Conservation (phyloP, 345 rosid genomes). For the Eucalyptus lansdowneana region DNA sequence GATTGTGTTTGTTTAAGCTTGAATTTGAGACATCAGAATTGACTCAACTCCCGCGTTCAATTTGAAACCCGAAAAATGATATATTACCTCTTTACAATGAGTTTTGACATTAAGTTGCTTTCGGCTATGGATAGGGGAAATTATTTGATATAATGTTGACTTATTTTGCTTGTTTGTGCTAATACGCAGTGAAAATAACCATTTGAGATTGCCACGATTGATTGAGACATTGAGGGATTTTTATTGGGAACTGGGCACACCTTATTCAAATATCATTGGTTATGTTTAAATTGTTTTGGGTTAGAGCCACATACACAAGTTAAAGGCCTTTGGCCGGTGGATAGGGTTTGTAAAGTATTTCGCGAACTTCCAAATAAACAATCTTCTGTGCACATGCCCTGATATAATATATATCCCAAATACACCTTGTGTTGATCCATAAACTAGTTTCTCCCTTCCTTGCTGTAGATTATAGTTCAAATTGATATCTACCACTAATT, state of each 20-base stretch:
- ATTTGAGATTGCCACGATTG: background rate
- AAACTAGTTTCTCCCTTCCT: background rate
- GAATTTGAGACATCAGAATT: background rate
- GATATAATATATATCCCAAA: background rate
- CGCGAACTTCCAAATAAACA: background rate
- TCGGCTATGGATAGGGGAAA: background rate
- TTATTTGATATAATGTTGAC: background rate
- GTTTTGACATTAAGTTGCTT: background rate
- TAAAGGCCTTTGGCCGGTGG: background rate
- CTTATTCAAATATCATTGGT: background rate
- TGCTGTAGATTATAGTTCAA: background rate
- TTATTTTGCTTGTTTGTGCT: background rate
- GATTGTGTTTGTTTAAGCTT: background rate
- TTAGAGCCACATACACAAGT: background rate
- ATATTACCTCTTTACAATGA: background rate
- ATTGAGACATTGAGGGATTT: background rate
- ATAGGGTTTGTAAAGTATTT: background rate
- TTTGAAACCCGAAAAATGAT: background rate
- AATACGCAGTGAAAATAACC: background rate
- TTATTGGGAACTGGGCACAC: background rate
- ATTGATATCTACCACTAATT: background rate
- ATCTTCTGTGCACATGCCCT: background rate
- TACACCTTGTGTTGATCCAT: background rate
- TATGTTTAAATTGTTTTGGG: background rate
- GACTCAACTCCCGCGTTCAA: background rate